Evolutionary conservation across 2,329 filamentous ascomycete genomes (phyloP).

Genomic region (Elsinoe perseae): DNA sequence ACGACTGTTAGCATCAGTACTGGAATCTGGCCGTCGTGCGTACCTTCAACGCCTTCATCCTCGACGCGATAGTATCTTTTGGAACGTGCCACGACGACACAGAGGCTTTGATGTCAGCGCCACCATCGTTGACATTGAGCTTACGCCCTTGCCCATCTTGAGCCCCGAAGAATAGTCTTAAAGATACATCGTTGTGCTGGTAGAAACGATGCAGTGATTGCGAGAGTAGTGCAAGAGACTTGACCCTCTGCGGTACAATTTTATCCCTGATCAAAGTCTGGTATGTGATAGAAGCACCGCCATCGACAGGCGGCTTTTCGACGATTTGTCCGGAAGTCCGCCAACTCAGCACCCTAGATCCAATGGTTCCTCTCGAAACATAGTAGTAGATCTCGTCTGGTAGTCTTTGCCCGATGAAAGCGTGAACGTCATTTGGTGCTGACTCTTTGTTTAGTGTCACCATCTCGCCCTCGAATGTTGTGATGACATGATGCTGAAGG

Average conservation of each 20-base stretch:
- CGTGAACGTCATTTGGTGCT: slow-evolving; percentile 74
- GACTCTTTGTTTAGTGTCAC: slow-evolving; percentile 64
- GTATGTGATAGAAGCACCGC: slow-evolving; percentile 72
- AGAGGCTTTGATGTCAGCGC: slow-evolving; percentile 44
- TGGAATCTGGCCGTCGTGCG: slow-evolving; percentile 21
- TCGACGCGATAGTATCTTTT: slow-evolving; percentile 20
- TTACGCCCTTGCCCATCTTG: slow-evolving; percentile 47
- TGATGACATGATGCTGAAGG: slow-evolving; percentile 78
- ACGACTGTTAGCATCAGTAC: neutral
- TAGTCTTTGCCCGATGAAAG: slow-evolving; percentile 82
- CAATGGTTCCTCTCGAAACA: slow-evolving; percentile 72
- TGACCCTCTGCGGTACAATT: slow-evolving; percentile 65
- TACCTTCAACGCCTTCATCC: slow-evolving; percentile 17
- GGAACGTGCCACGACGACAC: slow-evolving; percentile 66
- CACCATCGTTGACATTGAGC: slow-evolving; percentile 25
- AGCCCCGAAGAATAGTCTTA: slow-evolving; percentile 78
- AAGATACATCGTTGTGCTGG: slow-evolving; percentile 65
- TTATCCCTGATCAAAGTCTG: slow-evolving; percentile 67
- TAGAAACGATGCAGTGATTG: slow-evolving; percentile 77
- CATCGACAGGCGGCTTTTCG: slow-evolving; percentile 77
- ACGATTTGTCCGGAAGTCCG: slow-evolving; percentile 72
- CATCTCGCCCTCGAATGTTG: slow-evolving; percentile 69
- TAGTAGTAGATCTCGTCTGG: slow-evolving; percentile 89
- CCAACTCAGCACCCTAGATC: slow-evolving; percentile 70
- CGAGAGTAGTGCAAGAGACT: slow-evolving; percentile 69